These are phyloP conservation scores for Solanum okadae DNA, from an alignment of 257 asterid species.

Conservation along the genomic window DNA sequence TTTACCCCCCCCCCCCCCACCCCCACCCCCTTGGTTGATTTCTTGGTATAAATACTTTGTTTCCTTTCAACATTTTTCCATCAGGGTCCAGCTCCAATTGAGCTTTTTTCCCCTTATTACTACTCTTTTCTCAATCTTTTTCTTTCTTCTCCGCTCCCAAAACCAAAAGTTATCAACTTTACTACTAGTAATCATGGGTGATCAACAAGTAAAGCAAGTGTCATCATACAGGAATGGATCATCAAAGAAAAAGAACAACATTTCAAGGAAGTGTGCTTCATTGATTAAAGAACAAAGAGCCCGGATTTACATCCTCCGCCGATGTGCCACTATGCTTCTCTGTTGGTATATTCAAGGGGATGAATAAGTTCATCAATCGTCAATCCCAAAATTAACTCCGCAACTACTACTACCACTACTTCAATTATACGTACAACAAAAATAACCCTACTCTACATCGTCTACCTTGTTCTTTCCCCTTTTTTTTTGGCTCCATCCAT, in stretches of 20 bases:
- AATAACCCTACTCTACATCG: neutral
- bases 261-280: constrained; percentile 62
- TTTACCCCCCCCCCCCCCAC: too few species aligned
- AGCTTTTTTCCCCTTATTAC: constrained; percentile 42
- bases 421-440: neutral
- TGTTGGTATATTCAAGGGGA: constrained; percentile 78
- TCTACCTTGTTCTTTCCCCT: neutral
- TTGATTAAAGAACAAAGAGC: constrained; percentile 70
- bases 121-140: neutral
- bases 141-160: neutral
- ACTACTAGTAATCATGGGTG: constrained; percentile 21
- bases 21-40: neutral
- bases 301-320: constrained; percentile 69
- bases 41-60: constrained; percentile 21
- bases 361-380: constrained; percentile 10
- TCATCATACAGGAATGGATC: constrained; percentile 22
- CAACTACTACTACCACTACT: neutral
- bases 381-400: neutral
- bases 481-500: neutral
- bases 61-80: neutral
- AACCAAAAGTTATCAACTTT: neutral
- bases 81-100: constrained; percentile 71
- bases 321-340: constrained; percentile 80
- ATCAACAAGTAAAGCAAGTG: constrained; percentile 17
- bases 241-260: constrained; percentile 31